Percentiles rank a stretch among this genome's conserved stretches.
phyloP scores from a whole-genome alignment of 495 filamentous ascomycete genomes.

The Stereocaulon alpinum region DNA sequence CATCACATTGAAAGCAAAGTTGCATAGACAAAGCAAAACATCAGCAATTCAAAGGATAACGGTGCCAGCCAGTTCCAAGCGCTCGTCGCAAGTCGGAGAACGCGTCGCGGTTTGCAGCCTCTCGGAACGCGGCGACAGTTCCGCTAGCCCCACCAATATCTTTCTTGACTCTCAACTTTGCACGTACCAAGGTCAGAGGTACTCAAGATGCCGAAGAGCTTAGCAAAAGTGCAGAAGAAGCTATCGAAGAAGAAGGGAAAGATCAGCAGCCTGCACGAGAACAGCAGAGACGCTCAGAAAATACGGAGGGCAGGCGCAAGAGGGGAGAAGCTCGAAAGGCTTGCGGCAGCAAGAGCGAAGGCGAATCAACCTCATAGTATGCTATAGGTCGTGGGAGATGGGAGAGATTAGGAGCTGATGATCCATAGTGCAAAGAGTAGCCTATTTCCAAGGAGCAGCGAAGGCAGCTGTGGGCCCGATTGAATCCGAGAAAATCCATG shows the following conservation, averaged over 20 bases:
- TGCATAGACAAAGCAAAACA: not conserved
- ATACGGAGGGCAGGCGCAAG: constrained; percentile 62
- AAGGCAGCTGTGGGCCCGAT: constrained; percentile 45
- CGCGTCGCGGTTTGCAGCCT: not conserved
- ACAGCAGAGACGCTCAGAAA: constrained; percentile 67
- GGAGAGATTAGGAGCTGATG: not conserved
- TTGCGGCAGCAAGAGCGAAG: constrained; percentile 51
- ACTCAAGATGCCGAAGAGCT: constrained; percentile 57
- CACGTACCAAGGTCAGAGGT: not conserved
- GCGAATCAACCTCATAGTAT: constrained; percentile 57
- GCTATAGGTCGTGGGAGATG: constrained; percentile 19
- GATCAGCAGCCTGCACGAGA: constrained; percentile 62
- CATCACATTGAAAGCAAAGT: not conserved
- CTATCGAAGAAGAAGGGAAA: constrained; percentile 72
- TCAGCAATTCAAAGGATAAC: not conserved
- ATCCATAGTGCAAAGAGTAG: constrained; percentile 53
- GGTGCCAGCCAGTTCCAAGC: no score
- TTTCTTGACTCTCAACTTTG: not conserved
- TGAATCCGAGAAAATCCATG: constrained; percentile 46
- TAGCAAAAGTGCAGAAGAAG: constrained; percentile 74
- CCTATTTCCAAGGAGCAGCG: constrained; percentile 58
- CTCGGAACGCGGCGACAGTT: not conserved
- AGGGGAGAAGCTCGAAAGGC: constrained; percentile 63
- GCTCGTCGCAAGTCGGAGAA: not conserved
- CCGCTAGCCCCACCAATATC: not conserved